Evolutionary conservation across 169 alveolate species (phyloP).

Genomic region (Plasmodium reichenowi): DNA sequence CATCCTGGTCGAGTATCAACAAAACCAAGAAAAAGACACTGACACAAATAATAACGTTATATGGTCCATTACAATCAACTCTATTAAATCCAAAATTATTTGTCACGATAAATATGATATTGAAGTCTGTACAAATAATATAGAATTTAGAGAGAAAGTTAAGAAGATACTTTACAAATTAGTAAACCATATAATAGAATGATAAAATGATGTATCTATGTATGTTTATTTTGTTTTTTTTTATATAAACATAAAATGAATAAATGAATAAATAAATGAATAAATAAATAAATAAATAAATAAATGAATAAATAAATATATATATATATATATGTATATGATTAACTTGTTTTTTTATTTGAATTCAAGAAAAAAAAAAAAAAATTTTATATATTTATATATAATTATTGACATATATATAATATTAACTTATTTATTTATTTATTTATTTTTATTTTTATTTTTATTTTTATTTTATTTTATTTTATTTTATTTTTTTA

Average conservation of each 20-base stretch:
- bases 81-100: conserved; percentile 37
- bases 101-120: conserved; percentile 59
- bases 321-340: background rate
- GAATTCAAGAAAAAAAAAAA: conserved; percentile 1
- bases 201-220: background rate
- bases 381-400: background rate
- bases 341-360: background rate
- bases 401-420: background rate
- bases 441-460: background rate
- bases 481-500: background rate
- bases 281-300: background rate
- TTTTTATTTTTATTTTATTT: background rate
- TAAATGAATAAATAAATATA: background rate
- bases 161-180: conserved; percentile 19
- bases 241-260: background rate
- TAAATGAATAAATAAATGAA: no score
- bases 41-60: background rate
- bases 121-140: conserved; percentile 38
- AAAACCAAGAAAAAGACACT: background rate
- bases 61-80: conserved; percentile 43
- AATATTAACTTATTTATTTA: background rate
- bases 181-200: background rate
- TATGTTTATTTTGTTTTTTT: background rate
- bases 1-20: conserved; percentile 6
- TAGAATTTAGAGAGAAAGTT: conserved; percentile 25